These are phyloP conservation scores for Linaria vulgaris DNA, from an alignment of 257 asterid genomes.

Conservation along the genomic window DNA sequence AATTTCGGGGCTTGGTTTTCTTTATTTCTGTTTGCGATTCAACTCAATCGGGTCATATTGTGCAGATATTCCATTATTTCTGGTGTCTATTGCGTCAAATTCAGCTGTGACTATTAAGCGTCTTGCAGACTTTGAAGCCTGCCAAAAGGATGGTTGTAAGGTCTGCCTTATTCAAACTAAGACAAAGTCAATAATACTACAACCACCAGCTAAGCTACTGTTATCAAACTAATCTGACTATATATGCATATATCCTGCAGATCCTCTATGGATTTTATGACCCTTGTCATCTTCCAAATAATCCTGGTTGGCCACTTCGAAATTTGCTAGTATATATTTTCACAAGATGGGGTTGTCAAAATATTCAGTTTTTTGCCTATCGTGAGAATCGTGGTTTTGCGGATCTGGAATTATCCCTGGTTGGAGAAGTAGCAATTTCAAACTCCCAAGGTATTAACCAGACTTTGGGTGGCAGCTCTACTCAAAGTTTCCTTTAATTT, in stretches of 20 bases:
- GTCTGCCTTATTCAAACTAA: slow-evolving; percentile 35
- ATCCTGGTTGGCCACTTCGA: slow-evolving; percentile 98
- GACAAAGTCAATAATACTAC: slow-evolving; percentile 1
- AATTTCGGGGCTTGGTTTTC: slow-evolving; percentile 19
- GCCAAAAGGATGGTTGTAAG: slow-evolving; percentile 61
- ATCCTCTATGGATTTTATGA: slow-evolving; percentile 89
- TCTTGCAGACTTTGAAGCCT: slow-evolving; percentile 66
- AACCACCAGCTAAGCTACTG: slow-evolving; percentile 14
- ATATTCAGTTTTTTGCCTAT: slow-evolving; percentile 68
- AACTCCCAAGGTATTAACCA: slow-evolving; percentile 60
- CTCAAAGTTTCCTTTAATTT: slow-evolving; percentile 15
- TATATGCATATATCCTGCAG: slow-evolving; percentile 39
- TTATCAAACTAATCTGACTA: slow-evolving; percentile 3
- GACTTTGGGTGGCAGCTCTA: slow-evolving; percentile 17
- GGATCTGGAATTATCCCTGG: slow-evolving; percentile 71
- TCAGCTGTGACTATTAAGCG: slow-evolving; percentile 54
- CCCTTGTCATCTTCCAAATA: slow-evolving; percentile 73
- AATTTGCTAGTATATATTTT: slow-evolving; percentile 69
- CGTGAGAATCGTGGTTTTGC: slow-evolving; percentile 92
- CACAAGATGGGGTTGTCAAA: slow-evolving; percentile 66
- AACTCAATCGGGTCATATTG: slow-evolving; percentile 22
- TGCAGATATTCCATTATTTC: slow-evolving; percentile 86
- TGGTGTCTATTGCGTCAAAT: slow-evolving; percentile 63
- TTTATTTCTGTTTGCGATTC: slow-evolving; percentile 13
- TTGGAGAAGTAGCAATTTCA: slow-evolving; percentile 73